Conservation (phyloP, 371 early-diverging fungal genomes). For the Neoconidiobolus thromboides region DNA sequence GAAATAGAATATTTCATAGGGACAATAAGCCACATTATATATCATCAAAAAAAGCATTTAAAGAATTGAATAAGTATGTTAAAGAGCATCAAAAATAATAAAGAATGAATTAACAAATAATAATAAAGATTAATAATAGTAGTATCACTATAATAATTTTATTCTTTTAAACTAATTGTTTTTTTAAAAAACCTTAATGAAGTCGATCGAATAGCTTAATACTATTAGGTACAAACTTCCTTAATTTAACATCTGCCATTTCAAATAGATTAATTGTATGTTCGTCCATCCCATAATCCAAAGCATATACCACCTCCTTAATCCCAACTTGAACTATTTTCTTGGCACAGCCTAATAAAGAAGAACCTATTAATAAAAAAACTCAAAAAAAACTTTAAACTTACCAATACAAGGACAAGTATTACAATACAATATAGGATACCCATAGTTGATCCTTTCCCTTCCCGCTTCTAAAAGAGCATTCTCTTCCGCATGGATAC, state of each 20-base stretch:
- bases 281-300: slow-evolving; percentile 79
- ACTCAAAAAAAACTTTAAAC: too few species aligned
- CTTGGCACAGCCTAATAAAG: slow-evolving; percentile 58
- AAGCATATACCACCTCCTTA: slow-evolving; percentile 72
- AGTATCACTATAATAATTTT: too few species aligned
- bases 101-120: too few species aligned
- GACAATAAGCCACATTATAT: too few species aligned
- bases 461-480: slow-evolving; percentile 89
- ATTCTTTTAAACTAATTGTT: too few species aligned
- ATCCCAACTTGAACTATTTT: slow-evolving; percentile 93
- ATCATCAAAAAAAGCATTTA: too few species aligned
- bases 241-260: slow-evolving; percentile 57
- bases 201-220: slow-evolving; percentile 14
- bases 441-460: slow-evolving; percentile 42
- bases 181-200: too few species aligned
- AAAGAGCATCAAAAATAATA: too few species aligned
- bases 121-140: too few species aligned
- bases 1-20: too few species aligned
- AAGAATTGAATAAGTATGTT: too few species aligned
- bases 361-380: too few species aligned
- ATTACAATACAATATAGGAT: slow-evolving; percentile 76
- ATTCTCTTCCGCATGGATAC: slow-evolving; percentile 98
- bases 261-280: slow-evolving; percentile 55
- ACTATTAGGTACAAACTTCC: slow-evolving; percentile 53
- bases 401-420: slow-evolving; percentile 53